Base-by-base conservation (phyloP, 257 asterid species). In the Datura wrightii region DNA sequence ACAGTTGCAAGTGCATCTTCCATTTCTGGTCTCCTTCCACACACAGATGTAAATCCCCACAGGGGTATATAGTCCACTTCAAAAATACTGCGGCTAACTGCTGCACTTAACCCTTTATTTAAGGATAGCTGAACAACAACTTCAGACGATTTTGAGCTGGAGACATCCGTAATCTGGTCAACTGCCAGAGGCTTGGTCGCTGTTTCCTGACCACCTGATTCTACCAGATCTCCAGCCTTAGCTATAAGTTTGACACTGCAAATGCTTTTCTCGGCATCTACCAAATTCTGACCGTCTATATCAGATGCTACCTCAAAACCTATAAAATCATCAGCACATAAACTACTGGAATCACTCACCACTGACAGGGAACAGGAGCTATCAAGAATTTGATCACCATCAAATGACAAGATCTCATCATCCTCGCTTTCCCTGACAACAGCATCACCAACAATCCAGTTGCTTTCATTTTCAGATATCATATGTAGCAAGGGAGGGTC, bases 11-110 rank as follows among this genome's bases (percentile, higher is more conserved):
- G 85, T 0, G 98, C 91, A 67, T 96, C 98, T 90, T 96, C 97
- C 99, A 96, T 96, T 89, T 96, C 99, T 10, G 97, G 97, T 48
- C 99, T 88, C 92, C 98, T 89, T 50, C 98, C 99, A 78, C 98
- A 92, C 8, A 96, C 86, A n/a, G 98, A 96, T 19, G 89, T 85
- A 83, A 85, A 55, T n/a, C 98, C 99, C 99, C 99, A 96, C 2
- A 94, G 92, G 55, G 99, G 98, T 70, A 94, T 93, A 66, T 84
- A 93, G 66, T 94, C 99, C 82, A 96, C 93, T 92, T 93, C 94
- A 87, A 94, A 95, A 10, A 95, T 92, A 87, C 96, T 94, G n/a
- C 97, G 91, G 18, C 86, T 50, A 8, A 78, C 86, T 67, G 82
- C 87, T 48, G 88, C 93, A 66, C 88, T 82, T 15, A 60, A 60